Evolutionary conservation across 306 rosid species (phyloP), one percentile per base, ranked within the genome.

Genomic region (Lathyrus tuberosus): DNA sequence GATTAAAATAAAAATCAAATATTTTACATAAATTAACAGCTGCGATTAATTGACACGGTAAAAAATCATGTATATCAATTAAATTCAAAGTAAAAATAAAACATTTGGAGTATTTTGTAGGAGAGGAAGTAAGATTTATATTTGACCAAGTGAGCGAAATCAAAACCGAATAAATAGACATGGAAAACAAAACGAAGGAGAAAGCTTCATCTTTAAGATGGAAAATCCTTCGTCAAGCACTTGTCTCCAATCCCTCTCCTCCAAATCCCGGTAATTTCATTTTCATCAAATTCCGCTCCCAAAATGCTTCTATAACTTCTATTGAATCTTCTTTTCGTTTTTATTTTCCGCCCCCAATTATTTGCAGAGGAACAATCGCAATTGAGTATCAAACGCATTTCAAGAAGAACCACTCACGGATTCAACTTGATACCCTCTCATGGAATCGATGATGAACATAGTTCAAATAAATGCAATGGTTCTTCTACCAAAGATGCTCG

Each of bases 221-320:
- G 97, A 70, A 73, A 66, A 85, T 91, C 66, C 96, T 88, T 35
- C 91, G 97, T 41, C 81, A 75, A 65, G 96, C 97, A 54, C 86
- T 91, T 71, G 86, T 85, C 33, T 80, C 78, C 54, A 82, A 76
- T 15, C 56, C 75, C 4, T 70, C 82, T 48, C 69, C 74, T 7
- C 40, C 73, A 44, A 66, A 62, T 11, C 6, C 78, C 28, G 83
- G 91, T 78, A 20, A 66, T 63, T 24, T 10, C 48, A 26, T 66
- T 65, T 46, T 46, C 59, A 8, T 1, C 70, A 5, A 3, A 24
- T 46, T 56, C 30, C 24, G 4, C n/a, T 14, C 12, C 57, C 16
- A 41, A 52, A 71, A 43, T 17, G 43, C 63, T 64, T 59, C 38
- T 47, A 47, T 47, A 47, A 47, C 22, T 48, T 16, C 2, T 16